phyloP scores from a whole-genome alignment of 768 basidiomycete genomes.

The Tylopilus rubrobrunneus region DNA sequence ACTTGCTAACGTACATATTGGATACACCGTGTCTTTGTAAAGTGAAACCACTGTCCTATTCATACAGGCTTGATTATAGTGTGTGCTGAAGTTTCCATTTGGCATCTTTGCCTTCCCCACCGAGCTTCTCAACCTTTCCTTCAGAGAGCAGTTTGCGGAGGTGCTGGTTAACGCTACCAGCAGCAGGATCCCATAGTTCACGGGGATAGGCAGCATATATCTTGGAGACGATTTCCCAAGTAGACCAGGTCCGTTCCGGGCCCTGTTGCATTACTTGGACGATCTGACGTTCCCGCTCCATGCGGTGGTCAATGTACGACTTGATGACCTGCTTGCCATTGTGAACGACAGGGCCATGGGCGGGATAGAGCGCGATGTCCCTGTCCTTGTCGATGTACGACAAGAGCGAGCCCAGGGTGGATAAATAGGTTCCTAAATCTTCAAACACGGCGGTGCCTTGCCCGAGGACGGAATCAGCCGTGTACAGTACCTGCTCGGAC shows the following conservation, averaged over 20 bases:
- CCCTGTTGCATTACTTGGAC: constrained; percentile 43
- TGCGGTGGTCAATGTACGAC: constrained; percentile 76
- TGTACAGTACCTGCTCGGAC: constrained; percentile 75
- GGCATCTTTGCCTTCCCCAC: constrained; percentile 49
- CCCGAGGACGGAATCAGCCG: constrained; percentile 88
- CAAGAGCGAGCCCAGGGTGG: constrained; percentile 58
- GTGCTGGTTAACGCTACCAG: constrained; percentile 66
- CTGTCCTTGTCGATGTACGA: constrained; percentile 31
- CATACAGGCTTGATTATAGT: background rate
- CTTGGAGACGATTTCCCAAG: constrained; percentile 57
- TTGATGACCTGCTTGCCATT: constrained; percentile 59
- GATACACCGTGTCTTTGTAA: constrained; percentile 4
- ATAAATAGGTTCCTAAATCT: constrained; percentile 69
- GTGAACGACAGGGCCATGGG: constrained; percentile 76
- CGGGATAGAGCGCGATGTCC: constrained; percentile 71
- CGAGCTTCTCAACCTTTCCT: constrained; percentile 46
- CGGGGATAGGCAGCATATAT: constrained; percentile 75
- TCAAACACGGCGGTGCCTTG: constrained; percentile 89
- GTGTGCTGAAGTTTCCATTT: constrained; percentile 40
- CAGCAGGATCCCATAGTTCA: constrained; percentile 67
- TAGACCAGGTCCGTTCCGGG: constrained; percentile 46
- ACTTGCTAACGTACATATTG: constrained; percentile 17
- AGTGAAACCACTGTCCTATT: background rate
- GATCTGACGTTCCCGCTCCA: constrained; percentile 79
- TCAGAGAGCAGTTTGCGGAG: constrained; percentile 70